Base-by-base conservation (phyloP, 495 filamentous ascomycete species). In the Friedmanniomyces simplex region DNA sequence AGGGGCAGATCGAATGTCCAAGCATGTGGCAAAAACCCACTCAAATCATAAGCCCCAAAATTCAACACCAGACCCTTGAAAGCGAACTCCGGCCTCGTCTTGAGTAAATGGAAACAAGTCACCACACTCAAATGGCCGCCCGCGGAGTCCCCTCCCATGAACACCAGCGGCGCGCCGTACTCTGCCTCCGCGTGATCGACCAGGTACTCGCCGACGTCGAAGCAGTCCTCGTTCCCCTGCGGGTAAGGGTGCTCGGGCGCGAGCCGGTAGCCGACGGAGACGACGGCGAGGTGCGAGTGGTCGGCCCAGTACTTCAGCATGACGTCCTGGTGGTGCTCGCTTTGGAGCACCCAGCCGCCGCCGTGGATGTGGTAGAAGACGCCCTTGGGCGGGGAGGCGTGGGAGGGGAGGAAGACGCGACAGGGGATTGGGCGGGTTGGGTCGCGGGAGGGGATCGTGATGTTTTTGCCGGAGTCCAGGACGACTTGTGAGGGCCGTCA, bases 201-300 rank as follows among this genome's bases (percentile, higher is more conserved):
- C 3, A 81, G 66, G 61, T 73, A 79, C 57, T 76, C 74, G 28
- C 73, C 77, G 12, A 67, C 76, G 67, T 81, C 79, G 51, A 70
- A 71, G 67, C 76, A 76, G 64, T 84, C 81, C 48, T 82, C 68
- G 4, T 70, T 60, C 0, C 68, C 72, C 16, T 70, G 71, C 0
- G 81, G 81, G 58, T 71, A 82, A 0, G 78, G 77, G 60, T 82
- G 43, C 53, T 83, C 79, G 0, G 81, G 81, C 7, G 81, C 79
- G n/a, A 77, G 72, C 46, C 81, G 70, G 67, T 83, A 83, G 16
- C 79, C 81, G 20, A 81, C 71, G 6, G 76, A 77, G 12, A 83
- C 59, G 32, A 78, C 73, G 10, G 72, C 69, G 26, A 77, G 53
- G 26, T 73, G 61, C 25, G 60, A 65, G 20, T 58, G 61, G 57